phyloP scores from a whole-genome alignment of 1,284 basidiomycete genomes.

The Ustilago hordei region DNA sequence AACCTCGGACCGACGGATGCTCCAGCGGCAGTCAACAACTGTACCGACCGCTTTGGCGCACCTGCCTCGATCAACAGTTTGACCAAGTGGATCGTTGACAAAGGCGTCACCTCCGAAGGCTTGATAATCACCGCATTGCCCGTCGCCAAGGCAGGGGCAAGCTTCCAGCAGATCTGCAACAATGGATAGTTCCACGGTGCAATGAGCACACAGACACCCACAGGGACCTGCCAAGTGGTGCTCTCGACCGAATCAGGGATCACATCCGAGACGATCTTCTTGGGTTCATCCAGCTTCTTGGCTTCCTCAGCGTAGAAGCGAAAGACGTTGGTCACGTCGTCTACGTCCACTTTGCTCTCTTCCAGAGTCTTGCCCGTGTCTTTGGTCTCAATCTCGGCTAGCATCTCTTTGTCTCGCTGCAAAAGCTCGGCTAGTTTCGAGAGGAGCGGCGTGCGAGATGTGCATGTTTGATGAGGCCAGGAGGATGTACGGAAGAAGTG shows the following conservation, averaged over 20 bases:
- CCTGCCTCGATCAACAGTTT: conserved; percentile 66
- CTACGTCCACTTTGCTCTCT: conserved; percentile 65
- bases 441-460: conserved; percentile 53
- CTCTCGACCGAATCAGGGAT: conserved; percentile 64
- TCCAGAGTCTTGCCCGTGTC: conserved; percentile 68
- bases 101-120: conserved; percentile 69
- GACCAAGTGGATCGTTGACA: conserved; percentile 66
- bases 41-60: conserved; percentile 58
- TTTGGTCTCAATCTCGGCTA: conserved; percentile 64
- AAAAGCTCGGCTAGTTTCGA: conserved; percentile 60
- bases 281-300: conserved; percentile 59
- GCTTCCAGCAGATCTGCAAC: conserved; percentile 69
- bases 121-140: conserved; percentile 69
- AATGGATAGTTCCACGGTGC: conserved; percentile 69
- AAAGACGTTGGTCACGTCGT: conserved; percentile 68
- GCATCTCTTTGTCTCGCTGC: conserved; percentile 58
- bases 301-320: conserved; percentile 68
- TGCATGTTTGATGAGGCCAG: conserved; percentile 56
- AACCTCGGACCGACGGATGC: conserved; percentile 62
- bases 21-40: conserved; percentile 66
- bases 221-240: conserved; percentile 61
- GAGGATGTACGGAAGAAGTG: conserved; percentile 59
- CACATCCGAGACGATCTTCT: conserved; percentile 55
- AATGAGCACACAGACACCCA: conserved; percentile 68
- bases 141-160: conserved; percentile 67